Base-by-base conservation (phyloP, 306 rosid genomes). In the Pueraria montana region DNA sequence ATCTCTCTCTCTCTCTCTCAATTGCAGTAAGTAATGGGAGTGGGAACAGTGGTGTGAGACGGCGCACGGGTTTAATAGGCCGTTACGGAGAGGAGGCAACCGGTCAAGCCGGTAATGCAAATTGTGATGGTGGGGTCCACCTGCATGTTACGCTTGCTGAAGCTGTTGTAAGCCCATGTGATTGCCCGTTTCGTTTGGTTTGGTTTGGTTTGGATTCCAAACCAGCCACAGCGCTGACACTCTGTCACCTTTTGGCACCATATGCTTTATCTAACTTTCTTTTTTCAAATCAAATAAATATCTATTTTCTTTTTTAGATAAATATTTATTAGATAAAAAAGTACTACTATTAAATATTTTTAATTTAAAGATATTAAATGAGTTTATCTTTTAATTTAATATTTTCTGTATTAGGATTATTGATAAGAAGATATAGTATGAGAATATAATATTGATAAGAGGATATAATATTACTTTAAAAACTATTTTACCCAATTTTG, bases 31-130 rank as follows among this genome's bases (percentile, higher is more conserved):
- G n/a, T n/a, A n/a, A 45, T 8, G 4, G 49, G 2, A 20, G 18
- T 8, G 26, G 30, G 17, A 73, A n/a, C 32, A 42, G n/a, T n/a
- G 0, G 56, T 9, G 48, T 11, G 34, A 43, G 70, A 55, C 68
- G 38, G 53, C 69, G 68, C 69, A 27, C 0, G 11, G 45, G 0
- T 16, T 43, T 42, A 64, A 40, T 43, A 24, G 63, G 34, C 59
- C n/a, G 59, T 43, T 62, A 45, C 32, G 18, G 17, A 26, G 32
- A 49, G n/a, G 38, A 61, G n/a, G 2, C 50, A 32, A 87, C 88
- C 79, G 89, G 89, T 23, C 21, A 74, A n/a, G 55, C 92, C 92
- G 86, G 93, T 86, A 38, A 52, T 6, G 4, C 58, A 1, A 24
- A 21, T 2, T 3, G 65, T 6, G 8, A 8, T 0, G 0, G 88